Conservation (phyloP, 179 eudicot genomes). For the Beta corolliflora region DNA sequence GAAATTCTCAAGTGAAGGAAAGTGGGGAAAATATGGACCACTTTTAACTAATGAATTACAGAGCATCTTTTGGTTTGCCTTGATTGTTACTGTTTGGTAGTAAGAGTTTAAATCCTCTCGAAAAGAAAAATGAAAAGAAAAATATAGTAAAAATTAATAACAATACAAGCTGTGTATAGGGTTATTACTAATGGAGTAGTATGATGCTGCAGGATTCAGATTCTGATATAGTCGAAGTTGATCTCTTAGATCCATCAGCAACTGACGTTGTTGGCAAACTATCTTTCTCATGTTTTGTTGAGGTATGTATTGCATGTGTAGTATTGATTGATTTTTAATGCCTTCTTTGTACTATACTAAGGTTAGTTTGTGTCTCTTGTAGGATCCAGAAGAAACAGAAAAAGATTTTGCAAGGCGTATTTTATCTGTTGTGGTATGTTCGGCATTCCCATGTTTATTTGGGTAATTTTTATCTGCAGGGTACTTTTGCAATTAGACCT, state of each 20-base stretch:
- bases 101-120: not conserved
- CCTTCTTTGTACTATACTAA: conserved; percentile 13
- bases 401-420: conserved; percentile 74
- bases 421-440: conserved; percentile 81
- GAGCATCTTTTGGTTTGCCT: not conserved
- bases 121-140: too few relatives aligned
- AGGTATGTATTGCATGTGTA: conserved; percentile 48
- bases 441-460: conserved; percentile 19
- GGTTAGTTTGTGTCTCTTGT: conserved; percentile 21
- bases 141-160: not conserved
- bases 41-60: not conserved
- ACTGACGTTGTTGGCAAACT: conserved; percentile 61
- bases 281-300: conserved; percentile 71
- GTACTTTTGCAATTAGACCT: not conserved
- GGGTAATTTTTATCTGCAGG: not conserved
- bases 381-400: conserved; percentile 94
- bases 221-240: conserved; percentile 53
- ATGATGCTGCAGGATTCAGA: conserved; percentile 63
- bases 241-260: conserved; percentile 73
- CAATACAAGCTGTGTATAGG: not conserved
- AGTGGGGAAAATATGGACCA: not conserved
- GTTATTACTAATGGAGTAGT: not conserved
- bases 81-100: not conserved
- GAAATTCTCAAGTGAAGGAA: not conserved
- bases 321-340: conserved; percentile 10